phyloP scores from a whole-genome alignment of 2,329 filamentous ascomycete species.

The Phyllosticta paracitricarpa region DNA sequence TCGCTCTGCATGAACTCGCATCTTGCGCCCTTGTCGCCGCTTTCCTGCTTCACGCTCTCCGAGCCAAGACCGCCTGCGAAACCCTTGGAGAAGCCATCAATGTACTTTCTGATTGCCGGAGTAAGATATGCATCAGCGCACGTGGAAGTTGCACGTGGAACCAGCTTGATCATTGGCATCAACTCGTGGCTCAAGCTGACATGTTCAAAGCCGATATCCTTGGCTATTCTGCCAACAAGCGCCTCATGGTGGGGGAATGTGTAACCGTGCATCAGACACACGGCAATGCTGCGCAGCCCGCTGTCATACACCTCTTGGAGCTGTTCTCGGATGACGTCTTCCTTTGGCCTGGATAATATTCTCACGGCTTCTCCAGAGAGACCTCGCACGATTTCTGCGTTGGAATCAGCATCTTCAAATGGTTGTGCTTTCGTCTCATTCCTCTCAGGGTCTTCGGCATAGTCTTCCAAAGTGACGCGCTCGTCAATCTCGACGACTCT shows the following conservation, averaged over 20 bases:
- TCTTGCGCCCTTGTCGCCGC: conserved; percentile 58
- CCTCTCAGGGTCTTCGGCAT: conserved; percentile 73
- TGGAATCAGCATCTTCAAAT: conserved; percentile 34
- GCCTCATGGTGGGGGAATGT: conserved; percentile 83
- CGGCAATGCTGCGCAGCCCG: conserved; percentile 72
- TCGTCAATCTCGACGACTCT: conserved; percentile 83
- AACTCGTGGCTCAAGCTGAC: conserved; percentile 71
- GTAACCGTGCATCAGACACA: conserved; percentile 87
- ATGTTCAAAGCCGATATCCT: conserved; percentile 72
- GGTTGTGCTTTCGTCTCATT: conserved; percentile 45
- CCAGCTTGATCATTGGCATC: conserved; percentile 82
- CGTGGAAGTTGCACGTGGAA: conserved; percentile 64
- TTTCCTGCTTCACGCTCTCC: conserved; percentile 58
- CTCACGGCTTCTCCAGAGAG: conserved; percentile 66
- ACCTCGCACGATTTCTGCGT: conserved; percentile 55
- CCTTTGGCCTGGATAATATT: conserved; percentile 53
- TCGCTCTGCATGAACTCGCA: conserved; percentile 96
- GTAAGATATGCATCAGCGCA: conserved; percentile 75
- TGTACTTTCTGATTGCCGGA: conserved; percentile 68
- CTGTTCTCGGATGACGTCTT: conserved; percentile 47
- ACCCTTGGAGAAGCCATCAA: conserved; percentile 65
- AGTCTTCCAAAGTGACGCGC: conserved; percentile 83
- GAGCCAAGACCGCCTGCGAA: conserved; percentile 74
- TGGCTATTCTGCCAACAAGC: conserved; percentile 63
- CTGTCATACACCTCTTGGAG: conserved; percentile 57